These are phyloP conservation scores for Neurospora sp. DNA, from an alignment of 495 filamentous ascomycete species.

Conservation along the genomic window DNA sequence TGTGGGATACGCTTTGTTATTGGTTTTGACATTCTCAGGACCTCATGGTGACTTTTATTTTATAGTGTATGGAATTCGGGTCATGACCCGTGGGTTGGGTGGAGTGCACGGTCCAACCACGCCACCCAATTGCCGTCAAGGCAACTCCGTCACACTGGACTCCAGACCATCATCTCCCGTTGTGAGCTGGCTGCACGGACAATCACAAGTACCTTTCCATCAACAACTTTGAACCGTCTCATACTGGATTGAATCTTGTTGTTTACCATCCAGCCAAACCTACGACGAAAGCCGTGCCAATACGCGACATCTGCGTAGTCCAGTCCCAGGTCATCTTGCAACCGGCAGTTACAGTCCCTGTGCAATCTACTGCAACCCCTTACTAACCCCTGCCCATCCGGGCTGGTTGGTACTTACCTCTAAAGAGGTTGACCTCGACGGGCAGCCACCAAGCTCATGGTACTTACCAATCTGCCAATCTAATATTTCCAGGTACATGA, in stretches of 20 bases:
- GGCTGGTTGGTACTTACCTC: background rate
- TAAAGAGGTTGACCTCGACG: background rate
- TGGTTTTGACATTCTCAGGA: background rate
- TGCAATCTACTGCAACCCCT: background rate
- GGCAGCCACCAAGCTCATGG: background rate
- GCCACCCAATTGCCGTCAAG: background rate
- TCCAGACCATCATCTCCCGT: background rate
- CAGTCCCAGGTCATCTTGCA: no score
- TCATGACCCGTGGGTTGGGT: background rate
- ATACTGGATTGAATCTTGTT: background rate
- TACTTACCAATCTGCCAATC: background rate
- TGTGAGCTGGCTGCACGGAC: background rate
- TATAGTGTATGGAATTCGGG: background rate
- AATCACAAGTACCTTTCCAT: background rate
- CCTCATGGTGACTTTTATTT: background rate
- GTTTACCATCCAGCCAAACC: background rate
- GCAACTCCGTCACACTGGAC: background rate
- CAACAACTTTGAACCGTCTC: background rate
- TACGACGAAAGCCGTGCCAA: background rate
- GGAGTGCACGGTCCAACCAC: background rate
- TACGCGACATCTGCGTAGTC: no score
- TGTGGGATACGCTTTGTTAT: background rate
- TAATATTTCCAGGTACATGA: background rate
- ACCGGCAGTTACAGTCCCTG: background rate
- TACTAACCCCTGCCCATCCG: background rate